Base-by-base conservation (phyloP, 352 stramenopile genomes). In the Phytopythium boreale region DNA sequence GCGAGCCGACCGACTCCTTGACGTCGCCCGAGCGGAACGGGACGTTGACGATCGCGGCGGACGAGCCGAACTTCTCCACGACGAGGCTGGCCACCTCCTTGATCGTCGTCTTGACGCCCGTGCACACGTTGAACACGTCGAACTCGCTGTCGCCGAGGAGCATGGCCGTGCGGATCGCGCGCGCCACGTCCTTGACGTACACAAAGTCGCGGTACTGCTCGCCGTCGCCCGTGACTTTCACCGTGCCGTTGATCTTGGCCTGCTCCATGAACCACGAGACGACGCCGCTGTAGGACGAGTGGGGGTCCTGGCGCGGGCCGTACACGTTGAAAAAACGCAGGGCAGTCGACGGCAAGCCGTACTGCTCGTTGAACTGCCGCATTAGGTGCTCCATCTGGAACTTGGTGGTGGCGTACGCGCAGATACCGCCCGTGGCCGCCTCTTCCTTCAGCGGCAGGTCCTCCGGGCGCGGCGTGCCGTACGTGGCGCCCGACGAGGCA, bases 401-500 rank as follows among this genome's bases (percentile, higher is more conserved):
- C 63, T 88, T 88, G 56, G 79, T 83, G 26, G 72, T 84, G 26
- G 79, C 79, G 59, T 86, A 86, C 44, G 76, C 68, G 37, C 69
- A 88, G 67, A 88, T 85, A 22, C 79, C 79, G 43, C 76, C 79
- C 1, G 72, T 81, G 22, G 79, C 76, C 8, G 64, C 63, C 37
- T 80, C 72, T 59, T 88, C 79, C 17, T 65, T 67, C 5, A 88
- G 65, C 22, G 79, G 79, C 5, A 88, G 55, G 47, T 82, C 69
- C 51, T 80, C 76, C 0, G 69, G 63, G 26, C 73, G 56, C 6
- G 84, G 83, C 0, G 62, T 87, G 26, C 86, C 86, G 69, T 95
- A 95, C 43, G 82, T 92, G 12, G 86, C 84, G 50, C 82, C 84
- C 2, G 86, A 92, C 34, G 86, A 95, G 8, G 86, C 86, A 2